phyloP scores from a whole-genome alignment of 2,329 filamentous ascomycete species.

The Ophiostoma quercus region DNA sequence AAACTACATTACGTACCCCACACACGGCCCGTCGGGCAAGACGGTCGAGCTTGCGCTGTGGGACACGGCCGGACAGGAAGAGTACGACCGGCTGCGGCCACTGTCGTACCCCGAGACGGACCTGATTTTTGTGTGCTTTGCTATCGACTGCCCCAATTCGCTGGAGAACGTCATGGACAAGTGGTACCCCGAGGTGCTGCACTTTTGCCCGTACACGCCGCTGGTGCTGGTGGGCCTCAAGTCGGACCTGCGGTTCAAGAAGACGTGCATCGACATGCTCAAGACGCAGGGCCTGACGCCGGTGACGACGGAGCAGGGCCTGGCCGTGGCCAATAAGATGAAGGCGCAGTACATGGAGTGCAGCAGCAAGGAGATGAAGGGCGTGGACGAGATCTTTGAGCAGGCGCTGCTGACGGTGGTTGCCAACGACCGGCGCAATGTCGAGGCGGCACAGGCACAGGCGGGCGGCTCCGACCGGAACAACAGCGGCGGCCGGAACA shows the following conservation, averaged over 20 bases:
- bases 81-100: constrained; percentile 92
- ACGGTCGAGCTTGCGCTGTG: constrained; percentile 93
- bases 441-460: constrained; percentile 42
- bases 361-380: constrained; percentile 94
- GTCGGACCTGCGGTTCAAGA: constrained; percentile 91
- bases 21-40: constrained; percentile 81
- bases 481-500: constrained; percentile 29
- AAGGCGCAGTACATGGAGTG: constrained; percentile 94
- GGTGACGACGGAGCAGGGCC: constrained; percentile 85
- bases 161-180: constrained; percentile 99
- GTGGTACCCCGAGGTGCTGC: constrained; percentile 99
- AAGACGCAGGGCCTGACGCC: constrained; percentile 96
- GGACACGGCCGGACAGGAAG: constrained; percentile 98
- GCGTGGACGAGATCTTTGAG: constrained; percentile 95
- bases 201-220: constrained; percentile 97
- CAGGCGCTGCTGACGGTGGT: constrained; percentile 86
- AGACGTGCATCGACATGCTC: constrained; percentile 95
- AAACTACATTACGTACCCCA: constrained; percentile 98
- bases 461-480: constrained; percentile 28
- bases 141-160: constrained; percentile 97
- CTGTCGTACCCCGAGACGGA: constrained; percentile 98
- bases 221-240: constrained; percentile 95
- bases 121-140: constrained; percentile 96
- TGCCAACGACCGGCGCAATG: constrained; percentile 65
- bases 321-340: constrained; percentile 87